Evolutionary conservation across 2,329 filamentous ascomycete genomes (phyloP).

Genomic region (Pseudonectria foliicola): DNA sequence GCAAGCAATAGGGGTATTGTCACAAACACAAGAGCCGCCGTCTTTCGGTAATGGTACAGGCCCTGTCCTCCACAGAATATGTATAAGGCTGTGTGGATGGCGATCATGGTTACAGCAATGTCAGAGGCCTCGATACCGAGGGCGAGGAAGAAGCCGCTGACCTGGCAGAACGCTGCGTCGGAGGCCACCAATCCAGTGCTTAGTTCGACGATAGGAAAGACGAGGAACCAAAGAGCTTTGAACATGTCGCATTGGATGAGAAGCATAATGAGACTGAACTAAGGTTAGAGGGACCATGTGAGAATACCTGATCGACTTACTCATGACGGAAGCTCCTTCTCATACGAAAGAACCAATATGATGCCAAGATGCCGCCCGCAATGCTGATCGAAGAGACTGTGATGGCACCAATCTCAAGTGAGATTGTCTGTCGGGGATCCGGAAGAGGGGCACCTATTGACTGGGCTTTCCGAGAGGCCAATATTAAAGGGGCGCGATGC

Average conservation of each 20-base stretch:
- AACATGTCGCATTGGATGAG: slow-evolving; percentile 66
- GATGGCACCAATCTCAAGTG: slow-evolving; percentile 28
- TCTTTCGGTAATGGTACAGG: slow-evolving; percentile 58
- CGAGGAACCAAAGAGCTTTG: slow-evolving; percentile 61
- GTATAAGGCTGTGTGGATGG: slow-evolving; percentile 64
- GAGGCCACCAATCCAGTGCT: slow-evolving; percentile 41
- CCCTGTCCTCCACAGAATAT: slow-evolving; percentile 60
- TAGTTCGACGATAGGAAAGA: slow-evolving; percentile 56
- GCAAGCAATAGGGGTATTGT: slow-evolving; percentile 54
- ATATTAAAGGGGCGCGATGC: slow-evolving; percentile 1
- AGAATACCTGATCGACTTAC: slow-evolving; percentile 22
- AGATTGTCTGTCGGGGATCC: slow-evolving; percentile 12
- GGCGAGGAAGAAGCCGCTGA: slow-evolving; percentile 60
- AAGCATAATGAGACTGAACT: slow-evolving; percentile 60
- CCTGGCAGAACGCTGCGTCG: slow-evolving; percentile 54
- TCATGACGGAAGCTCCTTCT: slow-evolving; percentile 62
- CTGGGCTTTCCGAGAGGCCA: slow-evolving; percentile 3
- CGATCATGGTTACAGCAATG: slow-evolving; percentile 64
- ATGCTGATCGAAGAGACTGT: slow-evolving; percentile 46
- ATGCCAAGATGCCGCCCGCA: slow-evolving; percentile 44
- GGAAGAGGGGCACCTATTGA: slow-evolving; percentile 5
- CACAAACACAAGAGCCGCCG: slow-evolving; percentile 51
- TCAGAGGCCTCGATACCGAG: slow-evolving; percentile 65
- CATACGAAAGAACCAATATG: slow-evolving; percentile 71
- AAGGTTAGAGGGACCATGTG: slow-evolving; percentile 7